Percentiles rank a stretch among this genome's conserved stretches.
Conservation (phyloP, 2,329 filamentous ascomycete species). For the Fusarium phyllophilum region DNA sequence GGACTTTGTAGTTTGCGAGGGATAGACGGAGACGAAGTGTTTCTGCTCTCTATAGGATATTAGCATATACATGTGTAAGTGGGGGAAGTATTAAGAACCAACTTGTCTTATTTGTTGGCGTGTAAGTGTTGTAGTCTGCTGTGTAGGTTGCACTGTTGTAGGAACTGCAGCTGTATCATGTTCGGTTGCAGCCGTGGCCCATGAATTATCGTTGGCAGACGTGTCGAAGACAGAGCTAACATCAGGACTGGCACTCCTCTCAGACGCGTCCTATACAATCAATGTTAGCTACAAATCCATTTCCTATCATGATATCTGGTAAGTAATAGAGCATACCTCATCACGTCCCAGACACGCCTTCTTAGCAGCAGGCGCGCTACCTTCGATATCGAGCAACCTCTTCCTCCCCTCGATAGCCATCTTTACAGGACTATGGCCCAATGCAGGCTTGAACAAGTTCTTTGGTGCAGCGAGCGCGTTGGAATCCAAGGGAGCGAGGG, state of each 20-base stretch:
- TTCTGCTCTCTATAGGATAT: slow-evolving; percentile 65
- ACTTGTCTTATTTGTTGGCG: slow-evolving; percentile 65
- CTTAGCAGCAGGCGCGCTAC: slow-evolving; percentile 44
- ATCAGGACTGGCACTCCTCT: slow-evolving; percentile 52
- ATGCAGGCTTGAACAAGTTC: slow-evolving; percentile 33
- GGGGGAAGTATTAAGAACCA: slow-evolving; percentile 14
- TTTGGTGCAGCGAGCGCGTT: slow-evolving; percentile 54
- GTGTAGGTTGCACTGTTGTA: slow-evolving; percentile 16
- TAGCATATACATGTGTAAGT: neutral
- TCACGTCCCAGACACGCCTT: slow-evolving; percentile 49
- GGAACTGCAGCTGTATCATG: slow-evolving; percentile 49
- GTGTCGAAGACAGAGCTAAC: slow-evolving; percentile 62
- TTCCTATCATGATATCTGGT: neutral
- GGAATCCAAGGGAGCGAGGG: slow-evolving; percentile 58
- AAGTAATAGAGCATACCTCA: slow-evolving; percentile 40
- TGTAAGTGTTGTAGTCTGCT: slow-evolving; percentile 50
- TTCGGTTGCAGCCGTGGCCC: slow-evolving; percentile 61
- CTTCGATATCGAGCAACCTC: slow-evolving; percentile 41
- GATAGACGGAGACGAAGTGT: slow-evolving; percentile 74
- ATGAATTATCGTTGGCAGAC: slow-evolving; percentile 59
- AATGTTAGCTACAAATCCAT: slow-evolving; percentile 4
- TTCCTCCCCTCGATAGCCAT: slow-evolving; percentile 44
- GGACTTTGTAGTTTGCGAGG: slow-evolving; percentile 79
- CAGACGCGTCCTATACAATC: slow-evolving; percentile 39
- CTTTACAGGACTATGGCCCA: slow-evolving; percentile 39